Percentiles rank a stretch among this genome's conserved stretches.
Conservation (phyloP, 2,329 filamentous ascomycete species). For the Metarhizium album region DNA sequence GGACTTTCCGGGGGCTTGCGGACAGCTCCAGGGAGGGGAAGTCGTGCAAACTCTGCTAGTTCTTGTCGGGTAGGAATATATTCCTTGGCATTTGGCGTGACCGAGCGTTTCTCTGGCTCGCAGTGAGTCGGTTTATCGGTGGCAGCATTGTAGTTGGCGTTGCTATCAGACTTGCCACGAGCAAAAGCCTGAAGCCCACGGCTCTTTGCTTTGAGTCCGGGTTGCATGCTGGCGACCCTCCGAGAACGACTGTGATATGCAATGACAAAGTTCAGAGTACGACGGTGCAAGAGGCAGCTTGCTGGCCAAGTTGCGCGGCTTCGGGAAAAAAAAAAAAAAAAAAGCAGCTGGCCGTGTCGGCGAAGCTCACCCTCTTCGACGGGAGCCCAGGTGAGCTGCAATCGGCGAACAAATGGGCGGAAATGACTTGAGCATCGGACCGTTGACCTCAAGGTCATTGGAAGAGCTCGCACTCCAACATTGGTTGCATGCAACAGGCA, state of each 20-base stretch:
- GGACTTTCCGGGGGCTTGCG: constrained; percentile 7
- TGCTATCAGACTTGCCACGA: constrained; percentile 15
- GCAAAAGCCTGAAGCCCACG: constrained; percentile 22
- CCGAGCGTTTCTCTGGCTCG: constrained; percentile 11
- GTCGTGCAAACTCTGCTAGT: constrained; percentile 23
- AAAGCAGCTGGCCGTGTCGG: background rate
- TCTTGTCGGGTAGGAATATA: constrained; percentile 16
- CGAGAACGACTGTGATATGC: background rate
- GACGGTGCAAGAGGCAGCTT: background rate
- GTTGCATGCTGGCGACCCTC: constrained; percentile 15
- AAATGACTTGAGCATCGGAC: background rate
- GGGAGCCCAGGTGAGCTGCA: background rate
- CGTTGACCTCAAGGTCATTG: background rate
- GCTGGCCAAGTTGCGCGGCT: background rate
- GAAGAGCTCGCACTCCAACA: background rate
- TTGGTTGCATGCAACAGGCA: background rate
- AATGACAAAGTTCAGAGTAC: background rate
- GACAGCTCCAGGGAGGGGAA: constrained; percentile 22
- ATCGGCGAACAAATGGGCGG: background rate
- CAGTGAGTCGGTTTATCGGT: constrained; percentile 9
- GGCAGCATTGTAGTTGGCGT: constrained; percentile 12
- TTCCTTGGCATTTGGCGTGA: constrained; percentile 8
- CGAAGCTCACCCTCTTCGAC: no score
- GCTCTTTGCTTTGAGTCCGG: constrained; percentile 20
- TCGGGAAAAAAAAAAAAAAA: background rate